phyloP scores from a whole-genome alignment of 176 grass and related monocot genomes.

The Ananas comosus region DNA sequence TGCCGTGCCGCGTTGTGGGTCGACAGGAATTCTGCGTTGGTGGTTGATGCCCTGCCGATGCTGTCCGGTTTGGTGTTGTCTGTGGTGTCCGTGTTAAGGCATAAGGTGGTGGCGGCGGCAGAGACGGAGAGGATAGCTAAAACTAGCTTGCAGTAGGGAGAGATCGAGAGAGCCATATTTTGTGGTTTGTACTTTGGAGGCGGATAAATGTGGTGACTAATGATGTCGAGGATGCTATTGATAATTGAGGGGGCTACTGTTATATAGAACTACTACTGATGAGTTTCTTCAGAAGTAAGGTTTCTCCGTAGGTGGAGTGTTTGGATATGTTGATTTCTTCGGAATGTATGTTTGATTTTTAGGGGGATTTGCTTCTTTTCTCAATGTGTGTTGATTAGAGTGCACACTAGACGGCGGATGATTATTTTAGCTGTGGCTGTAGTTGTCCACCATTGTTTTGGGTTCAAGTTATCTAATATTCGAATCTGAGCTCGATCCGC shows the following conservation, averaged over 20 bases:
- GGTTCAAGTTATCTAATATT: neutral
- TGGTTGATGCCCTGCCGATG: neutral
- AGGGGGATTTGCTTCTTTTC: neutral
- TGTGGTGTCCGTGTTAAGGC: neutral
- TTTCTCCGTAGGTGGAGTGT: neutral
- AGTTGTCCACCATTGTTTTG: neutral
- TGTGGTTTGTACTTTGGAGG: neutral
- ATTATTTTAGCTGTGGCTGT: neutral
- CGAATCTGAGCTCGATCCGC: neutral
- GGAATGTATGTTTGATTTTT: neutral
- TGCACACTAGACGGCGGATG: neutral
- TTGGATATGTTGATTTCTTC: neutral
- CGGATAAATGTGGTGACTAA: neutral
- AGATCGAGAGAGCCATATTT: neutral
- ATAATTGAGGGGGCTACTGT: neutral
- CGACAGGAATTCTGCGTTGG: constrained; percentile 11
- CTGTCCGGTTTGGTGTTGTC: too few species aligned
- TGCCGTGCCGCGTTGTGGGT: constrained; percentile 36
- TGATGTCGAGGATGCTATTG: neutral
- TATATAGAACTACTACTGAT: neutral
- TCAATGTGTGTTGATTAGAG: neutral
- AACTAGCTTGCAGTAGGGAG: neutral
- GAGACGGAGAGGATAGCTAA: neutral
- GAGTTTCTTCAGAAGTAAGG: neutral
- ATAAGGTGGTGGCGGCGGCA: neutral